phyloP scores from a whole-genome alignment of 805 yeast genomes.

The Candida palmyrensis region DNA sequence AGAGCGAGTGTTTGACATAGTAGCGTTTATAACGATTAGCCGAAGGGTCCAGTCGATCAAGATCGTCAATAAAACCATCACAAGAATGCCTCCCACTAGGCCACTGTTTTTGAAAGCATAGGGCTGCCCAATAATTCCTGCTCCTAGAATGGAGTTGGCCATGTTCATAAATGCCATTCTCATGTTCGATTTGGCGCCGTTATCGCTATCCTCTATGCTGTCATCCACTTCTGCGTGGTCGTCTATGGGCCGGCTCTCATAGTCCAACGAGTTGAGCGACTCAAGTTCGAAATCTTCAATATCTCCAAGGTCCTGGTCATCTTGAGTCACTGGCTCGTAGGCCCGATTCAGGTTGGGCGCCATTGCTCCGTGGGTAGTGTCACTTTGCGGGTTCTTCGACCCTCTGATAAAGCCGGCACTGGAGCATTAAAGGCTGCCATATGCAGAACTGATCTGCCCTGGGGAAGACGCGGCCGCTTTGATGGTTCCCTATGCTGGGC shows the following conservation, averaged over 20 bases:
- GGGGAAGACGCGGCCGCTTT: no score
- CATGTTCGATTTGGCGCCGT: conserved; percentile 44
- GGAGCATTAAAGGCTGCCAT: no score
- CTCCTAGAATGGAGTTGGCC: conserved; percentile 94
- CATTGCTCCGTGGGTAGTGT: no score
- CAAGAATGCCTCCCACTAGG: conserved; percentile 62
- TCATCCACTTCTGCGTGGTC: conserved; percentile 6
- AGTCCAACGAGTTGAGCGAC: conserved; percentile 15
- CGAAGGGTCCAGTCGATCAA: conserved; percentile 86
- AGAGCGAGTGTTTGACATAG: conserved; percentile 66
- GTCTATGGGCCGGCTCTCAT: background rate
- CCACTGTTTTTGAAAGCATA: conserved; percentile 83
- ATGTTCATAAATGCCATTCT: conserved; percentile 93
- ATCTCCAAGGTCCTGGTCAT: conserved; percentile 6
- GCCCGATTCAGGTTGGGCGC: conserved; percentile 1
- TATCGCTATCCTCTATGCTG: conserved; percentile 10
- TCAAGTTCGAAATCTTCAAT: conserved; percentile 16
- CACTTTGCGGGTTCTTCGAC: no score
- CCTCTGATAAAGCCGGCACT: no score
- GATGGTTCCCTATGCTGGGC: no score
- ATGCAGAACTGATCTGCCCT: no score
- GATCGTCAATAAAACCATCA: conserved; percentile 54
- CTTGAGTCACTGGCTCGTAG: conserved; percentile 1
- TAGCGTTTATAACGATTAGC: conserved; percentile 76
- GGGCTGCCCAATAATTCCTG: conserved; percentile 94